Conservation (phyloP, 306 rosid genomes). For the Sophora flavescens region DNA sequence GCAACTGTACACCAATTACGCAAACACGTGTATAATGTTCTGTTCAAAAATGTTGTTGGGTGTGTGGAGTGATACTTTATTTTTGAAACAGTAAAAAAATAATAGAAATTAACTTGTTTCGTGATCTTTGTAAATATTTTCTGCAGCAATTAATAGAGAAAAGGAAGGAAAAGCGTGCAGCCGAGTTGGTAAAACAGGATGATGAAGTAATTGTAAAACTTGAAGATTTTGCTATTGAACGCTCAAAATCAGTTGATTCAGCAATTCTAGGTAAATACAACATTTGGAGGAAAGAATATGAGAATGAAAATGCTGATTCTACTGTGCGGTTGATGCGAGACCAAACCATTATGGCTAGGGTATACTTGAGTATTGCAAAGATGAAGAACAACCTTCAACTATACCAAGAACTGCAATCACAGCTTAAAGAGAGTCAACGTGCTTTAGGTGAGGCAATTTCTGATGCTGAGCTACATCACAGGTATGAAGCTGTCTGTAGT, state of each 20-base stretch:
- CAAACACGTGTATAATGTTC: conserved; percentile 20
- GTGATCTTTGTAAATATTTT: conserved; percentile 41
- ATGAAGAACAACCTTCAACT: conserved; percentile 70
- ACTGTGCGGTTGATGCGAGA: conserved; percentile 89
- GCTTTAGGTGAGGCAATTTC: conserved; percentile 81
- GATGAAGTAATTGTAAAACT: conserved; percentile 75
- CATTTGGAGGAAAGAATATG: conserved; percentile 95
- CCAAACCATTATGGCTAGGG: conserved; percentile 94
- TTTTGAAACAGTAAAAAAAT: conserved; percentile 15
- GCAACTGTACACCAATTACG: conserved; percentile 2
- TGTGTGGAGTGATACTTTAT: conserved; percentile 3
- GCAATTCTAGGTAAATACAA: conserved; percentile 91
- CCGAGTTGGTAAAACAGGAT: conserved; percentile 76
- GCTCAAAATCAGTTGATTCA: conserved; percentile 82
- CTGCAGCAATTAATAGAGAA: conserved; percentile 87
- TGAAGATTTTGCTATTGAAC: conserved; percentile 93
- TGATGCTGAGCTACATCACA: conserved; percentile 75
- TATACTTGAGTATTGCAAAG: conserved; percentile 82
- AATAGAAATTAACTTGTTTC: conserved; percentile 11
- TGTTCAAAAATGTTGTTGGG: conserved; percentile 31
- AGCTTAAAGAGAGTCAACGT: conserved; percentile 74
- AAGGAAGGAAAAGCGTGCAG: conserved; percentile 77
- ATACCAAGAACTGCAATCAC: conserved; percentile 60
- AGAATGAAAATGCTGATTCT: conserved; percentile 74
- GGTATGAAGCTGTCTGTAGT: conserved; percentile 58